Evolutionary conservation across 2,329 filamentous ascomycete genomes (phyloP).

Genomic region (Ilyonectria mors-panacis): DNA sequence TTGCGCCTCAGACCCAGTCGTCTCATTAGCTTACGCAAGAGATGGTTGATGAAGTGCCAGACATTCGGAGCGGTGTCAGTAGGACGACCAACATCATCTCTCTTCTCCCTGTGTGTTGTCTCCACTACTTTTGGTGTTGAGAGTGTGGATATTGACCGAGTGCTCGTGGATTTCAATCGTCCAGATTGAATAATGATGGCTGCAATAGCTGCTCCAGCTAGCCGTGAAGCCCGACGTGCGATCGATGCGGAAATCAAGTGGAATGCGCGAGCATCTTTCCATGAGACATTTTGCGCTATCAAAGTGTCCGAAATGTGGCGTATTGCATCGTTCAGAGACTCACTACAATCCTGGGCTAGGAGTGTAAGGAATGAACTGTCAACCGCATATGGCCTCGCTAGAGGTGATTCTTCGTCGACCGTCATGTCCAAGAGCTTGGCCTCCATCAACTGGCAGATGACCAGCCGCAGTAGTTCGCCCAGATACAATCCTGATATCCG

Average conservation of each 20-base stretch:
- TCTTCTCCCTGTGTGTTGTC: not conserved
- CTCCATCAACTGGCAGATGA: slow-evolving; percentile 42
- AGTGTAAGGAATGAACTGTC: not conserved
- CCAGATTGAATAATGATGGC: slow-evolving; percentile 16
- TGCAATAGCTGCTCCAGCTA: slow-evolving; percentile 13
- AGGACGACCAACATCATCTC: too few relatives aligned
- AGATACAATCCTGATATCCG: slow-evolving; percentile 87
- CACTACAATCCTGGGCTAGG: not conserved
- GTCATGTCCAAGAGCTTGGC: not conserved
- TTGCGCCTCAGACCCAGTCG: not conserved
- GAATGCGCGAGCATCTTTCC: not conserved
- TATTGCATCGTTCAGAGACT: too few relatives aligned
- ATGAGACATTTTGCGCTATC: not conserved
- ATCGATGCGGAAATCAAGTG: slow-evolving; percentile 5
- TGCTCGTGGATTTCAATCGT: not conserved
- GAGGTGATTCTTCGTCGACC: not conserved
- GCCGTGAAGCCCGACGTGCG: slow-evolving; percentile 13
- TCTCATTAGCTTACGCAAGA: not conserved
- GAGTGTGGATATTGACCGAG: not conserved
- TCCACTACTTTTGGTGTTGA: not conserved
- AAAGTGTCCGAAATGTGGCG: not conserved
- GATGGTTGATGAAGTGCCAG: not conserved
- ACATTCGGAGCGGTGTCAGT: not conserved
- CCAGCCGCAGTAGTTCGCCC: slow-evolving; percentile 80
- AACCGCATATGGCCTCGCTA: not conserved